Evolutionary conservation across 176 grass and related monocot genomes (phyloP).

Genomic region (Oryza longistaminata): DNA sequence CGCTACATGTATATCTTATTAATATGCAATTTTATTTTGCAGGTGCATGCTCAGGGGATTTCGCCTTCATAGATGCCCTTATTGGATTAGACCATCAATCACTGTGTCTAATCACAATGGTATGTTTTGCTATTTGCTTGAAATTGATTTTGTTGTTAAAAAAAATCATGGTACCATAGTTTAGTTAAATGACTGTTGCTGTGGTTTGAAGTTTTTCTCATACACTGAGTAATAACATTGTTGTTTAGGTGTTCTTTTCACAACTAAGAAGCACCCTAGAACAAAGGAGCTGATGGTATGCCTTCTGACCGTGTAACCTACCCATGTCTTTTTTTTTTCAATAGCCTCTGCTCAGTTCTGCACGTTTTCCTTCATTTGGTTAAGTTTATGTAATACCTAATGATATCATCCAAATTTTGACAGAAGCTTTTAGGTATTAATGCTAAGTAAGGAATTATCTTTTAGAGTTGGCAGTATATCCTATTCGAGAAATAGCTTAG

Average conservation of each 20-base stretch:
- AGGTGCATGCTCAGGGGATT: slow-evolving; percentile 99
- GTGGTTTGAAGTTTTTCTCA: slow-evolving; percentile 27
- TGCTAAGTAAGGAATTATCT: not conserved
- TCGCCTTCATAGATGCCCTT: slow-evolving; percentile 97
- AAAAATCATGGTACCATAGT: not conserved
- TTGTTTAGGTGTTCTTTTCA: slow-evolving; percentile 82
- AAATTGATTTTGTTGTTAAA: slow-evolving; percentile 15
- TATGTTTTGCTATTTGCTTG: slow-evolving; percentile 36
- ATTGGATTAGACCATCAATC: slow-evolving; percentile 97
- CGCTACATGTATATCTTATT: slow-evolving; percentile 27
- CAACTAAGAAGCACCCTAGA: slow-evolving; percentile 96
- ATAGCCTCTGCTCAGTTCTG: slow-evolving; percentile 15
- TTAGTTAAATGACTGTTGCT: not conserved
- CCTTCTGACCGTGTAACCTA: slow-evolving; percentile 21
- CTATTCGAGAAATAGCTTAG: not conserved
- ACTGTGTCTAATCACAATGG: slow-evolving; percentile 90
- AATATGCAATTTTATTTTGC: slow-evolving; percentile 45
- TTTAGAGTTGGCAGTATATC: not conserved
- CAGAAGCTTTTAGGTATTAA: slow-evolving; percentile 1
- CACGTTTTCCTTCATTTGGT: not conserved
- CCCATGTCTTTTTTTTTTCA: slow-evolving; percentile 21
- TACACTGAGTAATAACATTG: slow-evolving; percentile 24
- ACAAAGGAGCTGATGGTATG: slow-evolving; percentile 94
- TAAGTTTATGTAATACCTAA: not conserved
- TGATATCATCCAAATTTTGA: not conserved